Percentiles rank a stretch among this genome's conserved stretches.
Evolutionary conservation across 352 stramenopile species (phyloP).

Genomic region (Phytophthora pluvialis): DNA sequence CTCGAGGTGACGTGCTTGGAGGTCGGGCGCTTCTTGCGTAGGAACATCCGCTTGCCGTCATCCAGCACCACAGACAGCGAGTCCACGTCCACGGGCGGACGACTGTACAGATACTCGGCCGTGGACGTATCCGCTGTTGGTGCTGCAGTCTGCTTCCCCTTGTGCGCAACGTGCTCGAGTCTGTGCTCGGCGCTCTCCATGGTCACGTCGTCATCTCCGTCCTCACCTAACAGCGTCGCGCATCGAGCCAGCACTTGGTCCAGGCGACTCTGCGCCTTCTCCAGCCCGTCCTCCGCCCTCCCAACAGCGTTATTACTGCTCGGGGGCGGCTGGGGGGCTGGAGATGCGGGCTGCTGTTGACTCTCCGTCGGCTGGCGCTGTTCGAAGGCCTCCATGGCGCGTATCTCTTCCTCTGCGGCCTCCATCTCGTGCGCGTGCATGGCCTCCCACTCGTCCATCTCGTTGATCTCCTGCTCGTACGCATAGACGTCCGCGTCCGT

Average conservation of each 20-base stretch:
- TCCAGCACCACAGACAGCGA: slow-evolving; percentile 64
- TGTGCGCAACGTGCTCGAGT: slow-evolving; percentile 33
- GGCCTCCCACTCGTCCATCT: slow-evolving; percentile 85
- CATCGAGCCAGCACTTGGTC: slow-evolving; percentile 70
- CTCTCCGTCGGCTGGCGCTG: slow-evolving; percentile 19
- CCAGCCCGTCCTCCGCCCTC: slow-evolving; percentile 32
- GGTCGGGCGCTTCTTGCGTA: slow-evolving; percentile 65
- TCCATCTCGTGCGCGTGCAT: slow-evolving; percentile 87
- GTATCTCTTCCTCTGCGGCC: slow-evolving; percentile 69
- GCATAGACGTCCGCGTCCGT: slow-evolving; percentile 77
- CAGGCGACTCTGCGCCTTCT: slow-evolving; percentile 52
- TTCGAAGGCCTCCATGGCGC: slow-evolving; percentile 61
- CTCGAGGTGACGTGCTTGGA: slow-evolving; percentile 12
- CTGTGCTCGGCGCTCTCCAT: slow-evolving; percentile 41
- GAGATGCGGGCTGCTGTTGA: slow-evolving; percentile 10
- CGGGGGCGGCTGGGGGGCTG: slow-evolving; percentile 8
- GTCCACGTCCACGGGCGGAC: slow-evolving; percentile 68
- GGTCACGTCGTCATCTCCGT: slow-evolving; percentile 53
- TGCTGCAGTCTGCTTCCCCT: slow-evolving; percentile 33
- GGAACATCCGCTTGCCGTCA: slow-evolving; percentile 61
- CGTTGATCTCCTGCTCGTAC: slow-evolving; percentile 80
- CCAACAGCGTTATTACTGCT: slow-evolving; percentile 15
- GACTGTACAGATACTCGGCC: slow-evolving; percentile 56
- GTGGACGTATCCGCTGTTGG: slow-evolving; percentile 42
- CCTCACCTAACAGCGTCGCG: slow-evolving; percentile 64